Conservation (phyloP, 2,329 filamentous ascomycete species). For the Cordyceps javanica region DNA sequence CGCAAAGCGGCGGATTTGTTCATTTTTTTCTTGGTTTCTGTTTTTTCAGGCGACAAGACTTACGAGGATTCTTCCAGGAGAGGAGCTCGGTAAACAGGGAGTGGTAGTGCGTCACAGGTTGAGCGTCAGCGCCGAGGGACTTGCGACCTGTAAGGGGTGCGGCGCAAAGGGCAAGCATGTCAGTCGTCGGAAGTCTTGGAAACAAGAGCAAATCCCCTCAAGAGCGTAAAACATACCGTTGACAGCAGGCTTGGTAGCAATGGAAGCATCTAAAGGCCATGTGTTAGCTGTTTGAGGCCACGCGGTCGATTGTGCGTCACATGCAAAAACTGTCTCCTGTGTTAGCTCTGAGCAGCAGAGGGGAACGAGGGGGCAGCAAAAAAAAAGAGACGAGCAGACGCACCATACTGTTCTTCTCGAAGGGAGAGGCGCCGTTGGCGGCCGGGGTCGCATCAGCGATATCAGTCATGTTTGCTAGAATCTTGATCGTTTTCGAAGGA, state of each 20-base stretch:
- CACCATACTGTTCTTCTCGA: constrained; percentile 49
- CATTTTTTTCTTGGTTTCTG: no score
- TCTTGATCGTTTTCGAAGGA: constrained; percentile 6
- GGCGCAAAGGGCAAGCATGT: constrained; percentile 4
- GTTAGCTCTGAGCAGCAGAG: constrained; percentile 10
- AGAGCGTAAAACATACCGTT: constrained; percentile 29
- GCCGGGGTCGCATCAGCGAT: constrained; percentile 31
- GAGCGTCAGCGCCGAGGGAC: constrained; percentile 21
- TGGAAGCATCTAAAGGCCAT: constrained; percentile 10
- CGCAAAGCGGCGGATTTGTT: neutral
- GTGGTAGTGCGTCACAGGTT: constrained; percentile 63
- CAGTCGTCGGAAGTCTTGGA: neutral
- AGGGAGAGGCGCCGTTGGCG: constrained; percentile 41
- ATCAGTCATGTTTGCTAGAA: constrained; percentile 33
- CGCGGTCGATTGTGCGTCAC: constrained; percentile 12
- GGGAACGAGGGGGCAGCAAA: neutral
- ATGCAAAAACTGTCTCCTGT: constrained; percentile 13
- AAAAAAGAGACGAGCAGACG: constrained; percentile 21
- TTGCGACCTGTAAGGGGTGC: constrained; percentile 2
- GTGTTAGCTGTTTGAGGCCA: constrained; percentile 11
- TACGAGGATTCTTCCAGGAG: constrained; percentile 64
- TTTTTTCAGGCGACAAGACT: constrained; percentile 23
- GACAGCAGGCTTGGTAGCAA: constrained; percentile 1
- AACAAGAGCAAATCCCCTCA: neutral
- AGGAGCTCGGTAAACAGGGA: constrained; percentile 64